Evolutionary conservation across 768 basidiomycete genomes (phyloP).

Genomic region (Epithele typhae): DNA sequence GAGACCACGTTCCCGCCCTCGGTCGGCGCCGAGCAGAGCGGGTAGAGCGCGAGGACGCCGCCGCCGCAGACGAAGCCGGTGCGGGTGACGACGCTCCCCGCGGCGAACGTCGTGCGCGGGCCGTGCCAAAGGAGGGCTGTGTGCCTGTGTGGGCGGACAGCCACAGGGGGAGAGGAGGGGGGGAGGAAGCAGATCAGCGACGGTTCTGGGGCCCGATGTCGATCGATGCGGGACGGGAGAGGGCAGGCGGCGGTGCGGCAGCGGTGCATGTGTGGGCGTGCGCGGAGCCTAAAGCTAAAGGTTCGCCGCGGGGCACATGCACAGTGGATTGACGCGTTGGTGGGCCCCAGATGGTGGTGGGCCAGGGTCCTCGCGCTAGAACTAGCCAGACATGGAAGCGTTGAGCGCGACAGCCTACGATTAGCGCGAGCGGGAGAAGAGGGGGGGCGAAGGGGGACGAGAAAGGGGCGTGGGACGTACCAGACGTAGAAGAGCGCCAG

Average conservation of each 20-base stretch:
- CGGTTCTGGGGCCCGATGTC: constrained; percentile 45
- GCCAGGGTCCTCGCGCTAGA: too few relatives aligned
- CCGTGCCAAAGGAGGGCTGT: constrained; percentile 25
- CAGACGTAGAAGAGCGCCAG: constrained; percentile 45
- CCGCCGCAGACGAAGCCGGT: constrained; percentile 30
- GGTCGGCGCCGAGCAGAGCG: constrained; percentile 52
- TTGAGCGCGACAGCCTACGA: too few relatives aligned
- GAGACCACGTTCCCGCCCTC: constrained; percentile 50
- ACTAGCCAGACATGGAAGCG: too few relatives aligned
- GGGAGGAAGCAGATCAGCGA: constrained; percentile 4
- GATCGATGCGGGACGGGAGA: constrained; percentile 40
- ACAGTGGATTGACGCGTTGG: too few relatives aligned
- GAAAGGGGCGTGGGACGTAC: too few relatives aligned
- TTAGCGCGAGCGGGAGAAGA: constrained; percentile 7
- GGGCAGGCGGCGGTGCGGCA: too few relatives aligned
- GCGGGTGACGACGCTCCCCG: constrained; percentile 16
- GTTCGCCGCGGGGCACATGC: too few relatives aligned
- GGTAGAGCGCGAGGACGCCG: constrained; percentile 47
- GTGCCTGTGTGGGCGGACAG: background rate
- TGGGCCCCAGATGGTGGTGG: too few relatives aligned
- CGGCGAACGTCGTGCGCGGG: constrained; percentile 23
- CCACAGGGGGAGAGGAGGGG: constrained; percentile 11
- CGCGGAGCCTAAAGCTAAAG: too few relatives aligned
- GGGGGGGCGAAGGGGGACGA: constrained; percentile 8
- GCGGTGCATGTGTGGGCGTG: too few relatives aligned